phyloP scores from a whole-genome alignment of 1,284 basidiomycete genomes.

The Papiliotrema laurentii region DNA sequence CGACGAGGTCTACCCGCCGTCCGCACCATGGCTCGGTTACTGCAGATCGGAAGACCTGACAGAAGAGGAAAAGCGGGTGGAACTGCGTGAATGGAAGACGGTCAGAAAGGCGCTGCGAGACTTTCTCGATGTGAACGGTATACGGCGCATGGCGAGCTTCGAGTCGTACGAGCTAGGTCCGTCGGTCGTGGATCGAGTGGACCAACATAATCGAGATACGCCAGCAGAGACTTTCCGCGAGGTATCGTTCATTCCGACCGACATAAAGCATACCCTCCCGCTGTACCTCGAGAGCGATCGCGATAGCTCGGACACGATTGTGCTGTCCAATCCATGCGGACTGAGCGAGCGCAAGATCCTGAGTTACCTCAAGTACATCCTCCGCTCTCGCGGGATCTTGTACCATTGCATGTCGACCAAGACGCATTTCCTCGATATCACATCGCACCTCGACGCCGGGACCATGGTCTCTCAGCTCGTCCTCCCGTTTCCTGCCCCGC shows the following conservation, averaged over 20 bases:
- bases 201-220: constrained; percentile 9
- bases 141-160: constrained; percentile 51
- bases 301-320: constrained; percentile 13
- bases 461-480: constrained; percentile 29
- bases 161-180: constrained; percentile 39
- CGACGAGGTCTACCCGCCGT: constrained; percentile 39
- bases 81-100: constrained; percentile 30
- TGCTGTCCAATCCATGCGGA: constrained; percentile 42
- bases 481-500: constrained; percentile 15
- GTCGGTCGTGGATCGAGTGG: constrained; percentile 20
- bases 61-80: constrained; percentile 18
- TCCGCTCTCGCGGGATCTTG: constrained; percentile 53
- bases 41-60: constrained; percentile 5
- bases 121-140: constrained; percentile 52
- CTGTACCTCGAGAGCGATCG: constrained; percentile 25
- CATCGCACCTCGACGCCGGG: constrained; percentile 2
- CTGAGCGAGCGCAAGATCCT: constrained; percentile 43
- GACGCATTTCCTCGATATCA: background rate
- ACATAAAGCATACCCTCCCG: constrained; percentile 52
- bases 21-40: constrained; percentile 21
- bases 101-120: constrained; percentile 48
- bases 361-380: constrained; percentile 51
- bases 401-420: constrained; percentile 48
- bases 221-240: too few relatives aligned
- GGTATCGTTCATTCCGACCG: constrained; percentile 50